phyloP scores from a whole-genome alignment of 1,139 yeast genomes.

The Pichia sp. region DNA sequence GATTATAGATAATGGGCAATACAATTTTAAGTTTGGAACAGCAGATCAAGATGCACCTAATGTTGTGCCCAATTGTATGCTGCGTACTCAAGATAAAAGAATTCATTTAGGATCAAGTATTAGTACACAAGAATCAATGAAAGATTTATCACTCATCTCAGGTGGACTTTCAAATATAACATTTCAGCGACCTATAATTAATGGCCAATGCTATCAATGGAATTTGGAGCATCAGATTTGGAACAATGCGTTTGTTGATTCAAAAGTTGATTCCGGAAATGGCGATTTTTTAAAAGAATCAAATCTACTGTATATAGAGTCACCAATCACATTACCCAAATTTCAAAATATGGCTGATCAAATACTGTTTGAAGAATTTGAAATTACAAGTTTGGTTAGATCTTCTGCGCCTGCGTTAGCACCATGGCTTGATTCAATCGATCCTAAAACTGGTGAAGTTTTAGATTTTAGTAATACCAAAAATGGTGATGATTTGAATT shows the following conservation, averaged over 20 bases:
- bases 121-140: conserved; percentile 37
- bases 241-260: conserved; percentile 60
- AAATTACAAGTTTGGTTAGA: conserved; percentile 59
- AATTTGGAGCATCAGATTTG: conserved; percentile 87
- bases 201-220: conserved; percentile 89
- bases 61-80: conserved; percentile 60
- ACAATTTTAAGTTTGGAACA: conserved; percentile 71
- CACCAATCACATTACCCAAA: conserved; percentile 78
- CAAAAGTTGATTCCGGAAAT: conserved; percentile 31
- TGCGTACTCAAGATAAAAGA: conserved; percentile 70
- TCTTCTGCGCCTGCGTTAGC: conserved; percentile 62
- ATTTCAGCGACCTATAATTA: conserved; percentile 77
- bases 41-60: conserved; percentile 38
- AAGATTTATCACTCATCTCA: conserved; percentile 40
- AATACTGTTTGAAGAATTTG: conserved; percentile 90
- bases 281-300: conserved; percentile 41
- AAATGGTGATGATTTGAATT: conserved; percentile 3
- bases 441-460: neutral
- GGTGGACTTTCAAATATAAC: conserved; percentile 49
- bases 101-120: conserved; percentile 70
- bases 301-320: conserved; percentile 60
- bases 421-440: conserved; percentile 47
- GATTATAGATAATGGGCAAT: conserved; percentile 84
- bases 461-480: conserved; percentile 28
- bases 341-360: conserved; percentile 84